Evolutionary conservation across 2,329 filamentous ascomycete genomes (phyloP), one percentile per base, ranked within the genome.

Genomic region (Penicillium sp.): DNA sequence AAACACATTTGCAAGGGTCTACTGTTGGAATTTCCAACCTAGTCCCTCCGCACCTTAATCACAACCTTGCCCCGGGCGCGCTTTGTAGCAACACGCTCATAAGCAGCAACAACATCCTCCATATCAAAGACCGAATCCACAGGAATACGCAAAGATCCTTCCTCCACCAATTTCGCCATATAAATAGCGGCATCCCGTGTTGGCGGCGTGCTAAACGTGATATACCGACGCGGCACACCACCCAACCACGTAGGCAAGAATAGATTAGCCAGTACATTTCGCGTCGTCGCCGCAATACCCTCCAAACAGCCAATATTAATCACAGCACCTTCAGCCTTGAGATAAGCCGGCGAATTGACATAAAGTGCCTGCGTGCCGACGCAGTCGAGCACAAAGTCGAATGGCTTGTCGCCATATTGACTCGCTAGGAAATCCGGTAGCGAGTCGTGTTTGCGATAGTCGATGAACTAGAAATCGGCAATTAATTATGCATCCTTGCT

Each of bases 301-400:
- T 49, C 42, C 6, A 56, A 19, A 2, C n/a, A 13, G 9, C 53
- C 63, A 6, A 65, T 59, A 45, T 65, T 64, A 12, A 65, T 17
- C 55, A 65, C 45, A 12, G 61, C 58, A 10, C 63, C 63, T 8
- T 61, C 56, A 4, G 53, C 10, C 50, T 66, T 64, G 8, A 66
- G 59, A 24, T 66, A 64, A 19, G 50, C 59, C 6, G 66, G 65
- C 6, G 66, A 68, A 51, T 65, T 61, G 4, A n/a, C 56, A 53
- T 63, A 68, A 22, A 67, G 66, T 4, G 63, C 56, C 19, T 68
- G 66, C 4, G 66, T 59, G 28, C 66, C 66, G 35, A 67, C 65
- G 38, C 65, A 67, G 49, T 67, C 66, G 17, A 68, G 60, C 30
- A 68, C 44, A 35, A 63, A 67, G 53, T 68, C 66, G 50, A 68